Evolutionary conservation across 1,284 basidiomycete genomes (phyloP), one percentile per base, ranked within the genome.

Genomic region (Melanopsichium pennsylvanicum): DNA sequence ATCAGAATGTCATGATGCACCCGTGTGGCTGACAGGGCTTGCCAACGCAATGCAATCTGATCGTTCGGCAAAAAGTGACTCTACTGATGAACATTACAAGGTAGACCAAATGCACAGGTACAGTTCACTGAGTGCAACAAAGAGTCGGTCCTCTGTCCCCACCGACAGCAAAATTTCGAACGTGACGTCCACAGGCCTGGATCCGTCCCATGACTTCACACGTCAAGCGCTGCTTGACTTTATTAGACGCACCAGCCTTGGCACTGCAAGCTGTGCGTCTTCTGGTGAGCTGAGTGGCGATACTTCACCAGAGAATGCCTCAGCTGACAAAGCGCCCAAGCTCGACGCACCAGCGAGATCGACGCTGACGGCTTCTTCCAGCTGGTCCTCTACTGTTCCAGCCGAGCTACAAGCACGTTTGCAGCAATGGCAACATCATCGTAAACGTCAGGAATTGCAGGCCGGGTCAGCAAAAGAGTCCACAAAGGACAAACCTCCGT

Each of bases 191-290:
- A n/a, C 35, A 12, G 18, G 21, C 15, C 37, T 37, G 4, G n/a
- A 19, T 1, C n/a, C 35, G 8, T 51, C 60, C 0, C 45, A 50
- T 13, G 52, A 51, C 13, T 63, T 63, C 32, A 63, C 60, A 10
- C 52, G 60, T 0, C 43, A 63, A 29, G 54, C 52, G 11, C 48
- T 63, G 5, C 32, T 63, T n/a, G 52, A 63, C 21, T 48, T 57
- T 27, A 56, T 63, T 8, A 33, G 54, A 9, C 52, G 48, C n/a
- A 63, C 60, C 8, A 63, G 51, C 12, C 27, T 56, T 22, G 39
- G 47, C 7, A 54, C 43, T 19, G 19, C 43, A 12, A 42, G 31
- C 22, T 47, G 33, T 25, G 10, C 34, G 0, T 7, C 31, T 16
- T 43, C 36, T 13, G 19, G 12, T 9, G 29, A 13, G 4, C 22